Evolutionary conservation across 129 eudicot species (phyloP), one percentile per base, ranked within the genome.

Genomic region (Tagetes patula): DNA sequence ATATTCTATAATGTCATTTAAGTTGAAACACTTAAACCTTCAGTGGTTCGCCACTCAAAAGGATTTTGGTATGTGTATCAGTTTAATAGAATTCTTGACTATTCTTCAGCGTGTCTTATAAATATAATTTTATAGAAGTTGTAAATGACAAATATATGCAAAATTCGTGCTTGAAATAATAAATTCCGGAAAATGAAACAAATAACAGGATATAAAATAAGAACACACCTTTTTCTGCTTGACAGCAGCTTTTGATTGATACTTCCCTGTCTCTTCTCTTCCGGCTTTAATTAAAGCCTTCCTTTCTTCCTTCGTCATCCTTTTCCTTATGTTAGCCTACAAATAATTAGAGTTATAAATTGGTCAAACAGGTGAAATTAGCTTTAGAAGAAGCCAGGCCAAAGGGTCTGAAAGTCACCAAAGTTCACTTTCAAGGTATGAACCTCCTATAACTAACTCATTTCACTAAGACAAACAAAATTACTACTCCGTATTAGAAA

Each of bases 301-400:
- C 70, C 84, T 90, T 82, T 94, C 89, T 53, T 87, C 96, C 85
- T 94, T 94, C 48, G 84, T 94, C 62, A 87, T 66, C 92, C 90
- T 94, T 79, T 62, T 83, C 58, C 80, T 75, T 53, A 94, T 88
- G 76, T 85, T 82, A 33, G 90, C 96, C 98, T 94, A 63, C 59
- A 54, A 20, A 37, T 41, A 12, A 11, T 60, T 36, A 12, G 20
- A 34, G 3, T 53, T 4, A 32, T 59, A 61, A 8, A 61, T 30
- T 0, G 9, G 8, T 36, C 67, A 36, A 37, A 34, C 5, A n/a
- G 14, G 2, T 59, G 20, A 59, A 30, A 32, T 31, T 8, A 58
- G 64, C 47, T 3, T n/a, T 12, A 47, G 55, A 58, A 58, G n/a
- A 58, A 58, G 33, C 9, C 65, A 10, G 20, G 65, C 10, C 41